Evolutionary conservation across 2,329 filamentous ascomycete genomes (phyloP), one percentile per base, ranked within the genome.

Genomic region (Fusarium paranaense): DNA sequence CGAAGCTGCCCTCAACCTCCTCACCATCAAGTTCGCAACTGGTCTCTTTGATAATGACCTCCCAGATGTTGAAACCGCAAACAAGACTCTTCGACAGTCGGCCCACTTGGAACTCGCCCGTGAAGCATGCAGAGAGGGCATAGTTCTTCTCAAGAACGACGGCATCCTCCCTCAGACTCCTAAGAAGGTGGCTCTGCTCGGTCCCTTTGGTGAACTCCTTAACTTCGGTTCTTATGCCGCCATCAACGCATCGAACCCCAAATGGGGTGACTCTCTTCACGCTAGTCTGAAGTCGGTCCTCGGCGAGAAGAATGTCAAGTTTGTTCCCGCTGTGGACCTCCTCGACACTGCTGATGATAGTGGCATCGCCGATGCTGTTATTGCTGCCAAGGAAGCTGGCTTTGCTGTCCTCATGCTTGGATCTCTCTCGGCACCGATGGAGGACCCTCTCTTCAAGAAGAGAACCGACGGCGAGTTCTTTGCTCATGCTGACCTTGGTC

Each of bases 131-230:
- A 63, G 68, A n/a, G 70, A 75, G 33, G 68, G 66, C 6, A 63
- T 91, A 18, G 90, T 92, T 3, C 85, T 92, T n/a, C 82, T 92
- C 42, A 91, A 92, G 81, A 93, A 93, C 69, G 86, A 90, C 35
- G 85, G 86, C 14, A 82, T 83, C 22, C 80, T 89, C 3, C 83
- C 93, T 2, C 90, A 91, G 6, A 79, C 89, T 8, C 84, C 71
- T 1, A 37, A 64, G 7, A 76, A 73, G 66, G 64, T 64, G 0
- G 77, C 67, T 35, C 64, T 65, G 58, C 69, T 79, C 1, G 76
- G 76, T 2, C 72, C 80, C 6, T 77, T 82, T 62, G 79, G 80
- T 4, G 76, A 81, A 18, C 69, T 75, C 1, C 66, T 74, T 35
- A 75, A 75, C 58, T 62, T 64, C 45, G 71, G 73, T 3, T 74